Evolutionary conservation across 116 monocot species (phyloP).

Genomic region (Zostera marina): DNA sequence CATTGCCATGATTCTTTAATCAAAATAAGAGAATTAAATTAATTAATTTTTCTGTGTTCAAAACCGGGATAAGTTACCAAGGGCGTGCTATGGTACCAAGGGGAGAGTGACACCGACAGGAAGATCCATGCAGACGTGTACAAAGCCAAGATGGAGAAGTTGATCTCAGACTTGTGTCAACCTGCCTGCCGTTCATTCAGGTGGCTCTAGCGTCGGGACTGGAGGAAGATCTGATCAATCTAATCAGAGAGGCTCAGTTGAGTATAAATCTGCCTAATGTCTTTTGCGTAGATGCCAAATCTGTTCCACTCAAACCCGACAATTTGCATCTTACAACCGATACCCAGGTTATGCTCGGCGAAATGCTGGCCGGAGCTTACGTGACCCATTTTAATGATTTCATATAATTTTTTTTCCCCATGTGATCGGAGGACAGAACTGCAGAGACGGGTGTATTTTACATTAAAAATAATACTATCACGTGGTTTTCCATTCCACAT

Average conservation of each 20-base stretch:
- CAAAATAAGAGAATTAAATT: too few relatives aligned
- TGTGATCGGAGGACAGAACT: not conserved
- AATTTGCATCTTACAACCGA: slow-evolving; percentile 44
- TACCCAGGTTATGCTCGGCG: slow-evolving; percentile 55
- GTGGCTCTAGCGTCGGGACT: slow-evolving; percentile 53
- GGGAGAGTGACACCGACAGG: slow-evolving; percentile 60
- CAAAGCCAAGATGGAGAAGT: slow-evolving; percentile 21
- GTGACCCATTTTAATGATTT: not conserved
- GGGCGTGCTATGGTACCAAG: slow-evolving; percentile 79
- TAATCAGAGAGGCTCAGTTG: slow-evolving; percentile 51
- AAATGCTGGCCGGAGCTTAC: slow-evolving; percentile 14
- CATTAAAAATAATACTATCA: too few relatives aligned
- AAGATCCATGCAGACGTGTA: slow-evolving; percentile 34
- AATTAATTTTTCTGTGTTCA: too few relatives aligned
- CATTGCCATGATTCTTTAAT: too few relatives aligned
- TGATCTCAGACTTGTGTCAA: slow-evolving; percentile 37
- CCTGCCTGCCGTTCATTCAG: slow-evolving; percentile 50
- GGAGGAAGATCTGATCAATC: slow-evolving; percentile 22
- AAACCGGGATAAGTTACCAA: too few relatives aligned
- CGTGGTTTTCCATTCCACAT: too few relatives aligned
- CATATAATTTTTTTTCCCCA: not conserved
- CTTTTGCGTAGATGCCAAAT: slow-evolving; percentile 51
- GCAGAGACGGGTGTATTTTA: too few relatives aligned
- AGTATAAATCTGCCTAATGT: slow-evolving; percentile 36
- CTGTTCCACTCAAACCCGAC: slow-evolving; percentile 38